Evolutionary conservation across 2,329 filamentous ascomycete genomes (phyloP).

Genomic region (Lachnellula subtilissima): DNA sequence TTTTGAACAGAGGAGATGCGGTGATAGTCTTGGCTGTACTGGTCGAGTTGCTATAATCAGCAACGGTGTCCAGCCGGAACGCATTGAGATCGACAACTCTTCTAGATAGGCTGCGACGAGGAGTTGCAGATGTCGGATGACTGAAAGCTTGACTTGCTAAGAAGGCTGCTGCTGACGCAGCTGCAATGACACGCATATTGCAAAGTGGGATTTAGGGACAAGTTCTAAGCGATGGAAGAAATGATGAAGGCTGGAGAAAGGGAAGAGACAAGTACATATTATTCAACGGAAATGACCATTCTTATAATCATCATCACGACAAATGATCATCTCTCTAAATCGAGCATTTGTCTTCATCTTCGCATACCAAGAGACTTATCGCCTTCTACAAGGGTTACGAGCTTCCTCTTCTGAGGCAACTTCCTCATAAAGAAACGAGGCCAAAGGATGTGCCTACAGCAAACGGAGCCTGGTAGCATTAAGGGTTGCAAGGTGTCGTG

Average conservation of each 20-base stretch:
- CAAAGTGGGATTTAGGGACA: neutral
- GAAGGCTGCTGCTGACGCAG: slow-evolving; percentile 1
- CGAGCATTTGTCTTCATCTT: neutral
- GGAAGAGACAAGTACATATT: neutral
- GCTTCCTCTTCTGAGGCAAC: slow-evolving; percentile 3
- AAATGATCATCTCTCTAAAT: neutral
- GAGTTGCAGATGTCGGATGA: slow-evolving; percentile 1
- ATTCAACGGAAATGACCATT: neutral
- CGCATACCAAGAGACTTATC: neutral
- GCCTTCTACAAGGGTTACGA: neutral
- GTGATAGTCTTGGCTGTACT: neutral
- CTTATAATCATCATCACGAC: neutral
- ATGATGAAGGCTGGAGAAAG: slow-evolving; percentile 1
- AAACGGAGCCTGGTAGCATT: neutral
- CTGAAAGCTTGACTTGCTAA: slow-evolving; percentile 4
- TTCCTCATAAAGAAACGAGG: neutral
- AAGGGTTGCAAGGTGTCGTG: neutral
- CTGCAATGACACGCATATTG: slow-evolving; percentile 6
- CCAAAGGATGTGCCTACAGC: neutral
- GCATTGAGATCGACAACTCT: slow-evolving; percentile 12
- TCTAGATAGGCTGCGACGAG: slow-evolving; percentile 33
- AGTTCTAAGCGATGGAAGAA: neutral
- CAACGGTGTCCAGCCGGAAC: slow-evolving; percentile 12
- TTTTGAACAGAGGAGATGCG: slow-evolving; percentile 2
- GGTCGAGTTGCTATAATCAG: slow-evolving; percentile 12